phyloP scores from a whole-genome alignment of 2,329 filamentous ascomycete species.

The Ceratocystis diversiconidia region DNA sequence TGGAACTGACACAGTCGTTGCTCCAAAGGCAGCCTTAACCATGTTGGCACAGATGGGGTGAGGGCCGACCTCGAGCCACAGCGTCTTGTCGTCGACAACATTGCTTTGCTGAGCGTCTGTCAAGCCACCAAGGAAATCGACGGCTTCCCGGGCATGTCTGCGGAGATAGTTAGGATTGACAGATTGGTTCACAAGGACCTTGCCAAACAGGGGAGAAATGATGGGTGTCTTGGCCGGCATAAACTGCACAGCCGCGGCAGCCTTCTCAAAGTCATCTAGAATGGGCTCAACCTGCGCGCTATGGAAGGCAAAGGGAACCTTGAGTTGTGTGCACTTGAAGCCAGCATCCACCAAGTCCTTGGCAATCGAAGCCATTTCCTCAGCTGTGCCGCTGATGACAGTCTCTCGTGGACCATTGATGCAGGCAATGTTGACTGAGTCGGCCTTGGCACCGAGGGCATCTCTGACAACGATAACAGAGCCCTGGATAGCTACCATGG shows the following conservation, averaged over 20 bases:
- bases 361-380: conserved; percentile 33
- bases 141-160: conserved; percentile 46
- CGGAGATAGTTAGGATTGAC: conserved; percentile 46
- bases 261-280: conserved; percentile 41
- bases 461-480: conserved; percentile 38
- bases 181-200: conserved; percentile 35
- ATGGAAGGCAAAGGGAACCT: conserved; percentile 41
- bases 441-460: conserved; percentile 31
- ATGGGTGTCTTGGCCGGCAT: conserved; percentile 36
- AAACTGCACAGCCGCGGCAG: conserved; percentile 29
- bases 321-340: conserved; percentile 33
- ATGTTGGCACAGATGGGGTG: conserved; percentile 54
- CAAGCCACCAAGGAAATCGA: conserved; percentile 50
- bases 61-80: conserved; percentile 56
- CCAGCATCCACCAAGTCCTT: conserved; percentile 23
- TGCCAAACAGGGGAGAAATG: conserved; percentile 50
- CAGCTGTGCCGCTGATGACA: conserved; percentile 43
- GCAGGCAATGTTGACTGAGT: conserved; percentile 45
- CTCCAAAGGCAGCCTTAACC: conserved; percentile 47
- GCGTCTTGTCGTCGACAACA: conserved; percentile 45
- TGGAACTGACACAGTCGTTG: conserved; percentile 37
- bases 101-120: conserved; percentile 39
- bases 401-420: conserved; percentile 63
- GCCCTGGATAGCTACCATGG: conserved; percentile 38
- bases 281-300: conserved; percentile 41